phyloP scores from a whole-genome alignment of 768 basidiomycete genomes.

The Phylloporus sp. region DNA sequence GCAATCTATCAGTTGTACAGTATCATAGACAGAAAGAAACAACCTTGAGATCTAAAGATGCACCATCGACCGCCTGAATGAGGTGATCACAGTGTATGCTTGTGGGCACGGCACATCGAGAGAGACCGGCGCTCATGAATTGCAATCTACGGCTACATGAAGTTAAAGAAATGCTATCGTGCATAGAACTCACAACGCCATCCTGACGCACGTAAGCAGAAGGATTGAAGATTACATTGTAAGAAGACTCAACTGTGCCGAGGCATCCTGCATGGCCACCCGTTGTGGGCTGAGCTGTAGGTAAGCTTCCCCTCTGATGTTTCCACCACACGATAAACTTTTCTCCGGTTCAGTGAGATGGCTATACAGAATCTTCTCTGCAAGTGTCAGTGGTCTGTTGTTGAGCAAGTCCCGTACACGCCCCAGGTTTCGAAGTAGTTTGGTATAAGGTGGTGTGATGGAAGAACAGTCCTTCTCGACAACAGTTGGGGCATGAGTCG shows the following conservation, averaged over 20 bases:
- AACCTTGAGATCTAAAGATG: constrained; percentile 81
- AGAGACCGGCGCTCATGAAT: constrained; percentile 95
- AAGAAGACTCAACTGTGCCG: constrained; percentile 65
- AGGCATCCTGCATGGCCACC: constrained; percentile 97
- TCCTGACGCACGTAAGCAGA: constrained; percentile 43
- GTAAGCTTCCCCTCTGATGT: constrained; percentile 82
- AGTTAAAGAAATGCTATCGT: constrained; percentile 1
- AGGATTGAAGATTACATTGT: not conserved
- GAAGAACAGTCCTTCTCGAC: constrained; percentile 58
- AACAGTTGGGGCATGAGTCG: constrained; percentile 38
- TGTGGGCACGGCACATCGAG: constrained; percentile 77
- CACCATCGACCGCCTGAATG: constrained; percentile 91
- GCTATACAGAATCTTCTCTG: constrained; percentile 96
- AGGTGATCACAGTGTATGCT: constrained; percentile 98
- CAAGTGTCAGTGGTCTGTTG: constrained; percentile 81
- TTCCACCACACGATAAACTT: constrained; percentile 58
- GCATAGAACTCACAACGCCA: constrained; percentile 63
- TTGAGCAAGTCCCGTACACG: constrained; percentile 64
- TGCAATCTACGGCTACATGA: constrained; percentile 57
- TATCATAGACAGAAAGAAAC: not conserved
- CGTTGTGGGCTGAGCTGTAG: constrained; percentile 88
- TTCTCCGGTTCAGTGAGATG: constrained; percentile 81
- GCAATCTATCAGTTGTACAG: not conserved
- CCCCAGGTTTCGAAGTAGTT: constrained; percentile 66
- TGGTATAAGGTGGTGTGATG: constrained; percentile 83